Conservation (phyloP, 257 asterid genomes). For the Fraxinus excelsior region DNA sequence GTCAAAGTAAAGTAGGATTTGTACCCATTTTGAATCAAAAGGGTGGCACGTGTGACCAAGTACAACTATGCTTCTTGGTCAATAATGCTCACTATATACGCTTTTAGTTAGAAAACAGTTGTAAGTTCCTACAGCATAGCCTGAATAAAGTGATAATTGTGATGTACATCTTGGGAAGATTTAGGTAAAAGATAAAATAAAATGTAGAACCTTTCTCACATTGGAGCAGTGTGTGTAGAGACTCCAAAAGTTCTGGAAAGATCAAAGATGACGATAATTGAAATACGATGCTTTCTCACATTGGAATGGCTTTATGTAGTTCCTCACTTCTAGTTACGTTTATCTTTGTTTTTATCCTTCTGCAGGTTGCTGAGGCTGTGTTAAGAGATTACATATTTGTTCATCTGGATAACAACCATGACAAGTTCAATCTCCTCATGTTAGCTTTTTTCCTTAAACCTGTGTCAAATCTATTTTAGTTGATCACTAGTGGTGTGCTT, state of each 20-base stretch:
- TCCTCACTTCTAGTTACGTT: conserved; percentile 8
- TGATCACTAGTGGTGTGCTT: conserved; percentile 6
- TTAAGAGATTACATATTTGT: conserved; percentile 79
- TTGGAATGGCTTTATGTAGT: neutral
- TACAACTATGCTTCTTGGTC: neutral
- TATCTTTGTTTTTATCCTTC: conserved; percentile 20
- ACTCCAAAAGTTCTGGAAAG: neutral
- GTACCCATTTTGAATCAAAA: neutral
- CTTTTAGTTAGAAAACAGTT: conserved; percentile 12
- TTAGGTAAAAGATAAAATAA: no score
- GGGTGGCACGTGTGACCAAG: neutral
- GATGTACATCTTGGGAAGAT: no score
- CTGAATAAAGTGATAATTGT: conserved; percentile 3
- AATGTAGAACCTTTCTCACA: neutral
- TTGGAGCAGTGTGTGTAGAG: neutral
- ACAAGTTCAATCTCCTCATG: conserved; percentile 92
- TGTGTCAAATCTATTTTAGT: neutral
- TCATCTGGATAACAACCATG: conserved; percentile 84
- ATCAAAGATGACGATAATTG: neutral
- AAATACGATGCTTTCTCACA: neutral
- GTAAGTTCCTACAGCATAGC: conserved; percentile 11
- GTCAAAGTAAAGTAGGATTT: neutral
- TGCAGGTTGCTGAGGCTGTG: conserved; percentile 83
- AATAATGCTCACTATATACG: conserved; percentile 6
- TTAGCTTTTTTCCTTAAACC: conserved; percentile 36